These are phyloP conservation scores for Huntiella omanensis DNA, from an alignment of 2,329 filamentous ascomycete species.

Conservation along the genomic window DNA sequence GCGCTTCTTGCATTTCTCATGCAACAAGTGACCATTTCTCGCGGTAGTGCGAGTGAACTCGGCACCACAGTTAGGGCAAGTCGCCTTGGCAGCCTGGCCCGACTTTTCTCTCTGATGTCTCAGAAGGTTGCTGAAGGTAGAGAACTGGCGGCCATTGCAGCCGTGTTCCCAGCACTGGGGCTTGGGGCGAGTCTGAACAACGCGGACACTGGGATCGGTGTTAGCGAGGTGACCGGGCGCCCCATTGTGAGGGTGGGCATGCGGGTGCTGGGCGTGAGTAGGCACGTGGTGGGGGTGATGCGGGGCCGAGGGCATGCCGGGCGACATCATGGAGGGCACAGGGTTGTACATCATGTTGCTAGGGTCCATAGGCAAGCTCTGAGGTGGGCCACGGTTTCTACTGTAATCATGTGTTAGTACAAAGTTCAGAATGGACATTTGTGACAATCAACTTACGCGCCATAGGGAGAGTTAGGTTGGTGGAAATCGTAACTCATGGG, in stretches of 20 bases:
- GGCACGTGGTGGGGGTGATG: slow-evolving; percentile 9
- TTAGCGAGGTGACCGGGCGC: slow-evolving; percentile 8
- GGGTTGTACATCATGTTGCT: slow-evolving; percentile 10
- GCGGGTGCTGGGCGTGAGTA: slow-evolving; percentile 20
- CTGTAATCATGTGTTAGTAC: slow-evolving; percentile 12
- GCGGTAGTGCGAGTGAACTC: slow-evolving; percentile 83
- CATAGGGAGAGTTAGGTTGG: slow-evolving; percentile 22
- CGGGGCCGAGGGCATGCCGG: slow-evolving; percentile 9
- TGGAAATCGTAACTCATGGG: slow-evolving; percentile 13
- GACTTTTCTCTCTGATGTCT: slow-evolving; percentile 90
- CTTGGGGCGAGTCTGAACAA: slow-evolving; percentile 66
- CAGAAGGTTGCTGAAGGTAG: slow-evolving; percentile 86
- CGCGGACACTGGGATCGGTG: slow-evolving; percentile 30
- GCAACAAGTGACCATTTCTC: slow-evolving; percentile 64
- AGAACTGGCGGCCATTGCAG: slow-evolving; percentile 89
- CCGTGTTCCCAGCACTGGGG: slow-evolving; percentile 95
- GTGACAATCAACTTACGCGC: slow-evolving; percentile 21
- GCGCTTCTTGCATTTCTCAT: slow-evolving; percentile 77
- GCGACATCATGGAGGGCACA: slow-evolving; percentile 11
- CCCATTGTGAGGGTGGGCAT: slow-evolving; percentile 6
- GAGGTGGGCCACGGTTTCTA: slow-evolving; percentile 5
- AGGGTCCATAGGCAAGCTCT: slow-evolving; percentile 7
- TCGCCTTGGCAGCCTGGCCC: slow-evolving; percentile 72
- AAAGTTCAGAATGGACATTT: background rate
- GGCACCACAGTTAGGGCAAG: slow-evolving; percentile 77